Base-by-base conservation (phyloP, 2,329 filamentous ascomycete genomes). In the Arthrobotrys musiformis region DNA sequence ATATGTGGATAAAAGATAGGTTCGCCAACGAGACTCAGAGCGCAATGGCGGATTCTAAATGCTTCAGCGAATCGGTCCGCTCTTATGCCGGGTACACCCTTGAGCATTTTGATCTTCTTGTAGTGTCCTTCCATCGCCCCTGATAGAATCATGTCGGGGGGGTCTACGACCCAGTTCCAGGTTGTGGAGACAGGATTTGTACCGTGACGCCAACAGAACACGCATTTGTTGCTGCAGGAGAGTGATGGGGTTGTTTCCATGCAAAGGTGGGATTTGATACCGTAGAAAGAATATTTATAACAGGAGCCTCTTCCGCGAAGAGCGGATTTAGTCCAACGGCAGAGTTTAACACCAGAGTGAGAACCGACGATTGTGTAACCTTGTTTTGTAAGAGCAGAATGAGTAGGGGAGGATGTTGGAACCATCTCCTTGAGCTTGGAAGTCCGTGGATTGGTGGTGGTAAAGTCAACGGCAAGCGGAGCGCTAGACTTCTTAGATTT, bases 1-100 rank as follows among this genome's bases (percentile, higher is more conserved):
- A 98, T 98, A 73, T 97, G 90, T 8, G 95, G 95, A 83, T 98
- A 98, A 85, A 98, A 98, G 81, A 97, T 97, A n/a, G 94, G 94
- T 84, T 99, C 94, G 80, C 95, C 94, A 22, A 99, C 95, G 8
- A 99, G 87, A 79, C 90, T 93, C 52, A 99, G 86, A 0, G 95
- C 95, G 83, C 94, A 99, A 84, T 99, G 94, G 0, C 93, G 89
- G 81, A 99, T 97, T 46, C 90, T 88, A 91, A 97, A 93, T 0
- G 94, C 94, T 85, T 98, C 95, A 5, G 91, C 90, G 82, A 97
- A 98, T 2, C 95, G 89, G 84, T 98, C 94, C 0, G 94, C 92
- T 9, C 94, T 89, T 2, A 98, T 93, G 4, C 95, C 95, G 0
- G 95, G 94, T 0, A 98, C 92, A 63, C 94, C 95, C 62, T 93